Percentiles rank a stretch among this genome's conserved stretches.
These are phyloP conservation scores for Sporothrix pallida DNA, from an alignment of 2,329 filamentous ascomycete species.

Conservation along the genomic window DNA sequence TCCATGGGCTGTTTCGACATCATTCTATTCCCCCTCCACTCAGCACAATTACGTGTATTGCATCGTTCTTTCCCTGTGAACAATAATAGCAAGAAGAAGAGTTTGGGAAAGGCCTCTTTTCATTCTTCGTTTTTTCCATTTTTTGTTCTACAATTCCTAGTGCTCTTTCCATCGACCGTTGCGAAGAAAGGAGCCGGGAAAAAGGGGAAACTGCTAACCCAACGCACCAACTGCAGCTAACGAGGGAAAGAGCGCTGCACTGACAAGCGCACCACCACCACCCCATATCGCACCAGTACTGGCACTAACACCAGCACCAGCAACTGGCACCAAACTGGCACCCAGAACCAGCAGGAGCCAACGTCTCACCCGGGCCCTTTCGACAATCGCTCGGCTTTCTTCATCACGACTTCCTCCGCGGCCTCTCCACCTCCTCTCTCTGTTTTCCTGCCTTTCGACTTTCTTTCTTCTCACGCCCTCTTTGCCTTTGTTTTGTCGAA, in stretches of 20 bases:
- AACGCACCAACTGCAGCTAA: slow-evolving; percentile 16
- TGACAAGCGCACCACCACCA: neutral
- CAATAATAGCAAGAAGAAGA: neutral
- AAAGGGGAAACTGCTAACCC: slow-evolving; percentile 15
- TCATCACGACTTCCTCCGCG: slow-evolving; percentile 23
- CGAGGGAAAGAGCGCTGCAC: slow-evolving; percentile 22
- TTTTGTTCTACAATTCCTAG: slow-evolving; percentile 10
- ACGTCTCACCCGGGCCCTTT: slow-evolving; percentile 29
- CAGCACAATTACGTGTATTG: neutral
- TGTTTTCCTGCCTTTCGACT: neutral
- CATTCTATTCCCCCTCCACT: neutral
- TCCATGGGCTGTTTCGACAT: slow-evolving; percentile 24
- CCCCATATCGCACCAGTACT: no score
- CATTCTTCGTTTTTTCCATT: neutral
- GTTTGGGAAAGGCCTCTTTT: neutral
- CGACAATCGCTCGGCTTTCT: slow-evolving; percentile 15
- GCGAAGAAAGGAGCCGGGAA: slow-evolving; percentile 27
- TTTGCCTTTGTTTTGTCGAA: neutral
- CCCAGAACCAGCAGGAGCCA: slow-evolving; percentile 8
- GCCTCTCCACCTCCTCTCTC: slow-evolving; percentile 22
- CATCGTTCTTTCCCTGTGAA: slow-evolving; percentile 20
- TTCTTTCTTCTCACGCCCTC: neutral
- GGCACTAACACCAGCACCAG: no score
- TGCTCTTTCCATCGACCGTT: slow-evolving; percentile 5
- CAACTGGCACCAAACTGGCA: neutral